Conservation (phyloP, 2,329 filamentous ascomycete genomes). For the Exophiala mesophila region DNA sequence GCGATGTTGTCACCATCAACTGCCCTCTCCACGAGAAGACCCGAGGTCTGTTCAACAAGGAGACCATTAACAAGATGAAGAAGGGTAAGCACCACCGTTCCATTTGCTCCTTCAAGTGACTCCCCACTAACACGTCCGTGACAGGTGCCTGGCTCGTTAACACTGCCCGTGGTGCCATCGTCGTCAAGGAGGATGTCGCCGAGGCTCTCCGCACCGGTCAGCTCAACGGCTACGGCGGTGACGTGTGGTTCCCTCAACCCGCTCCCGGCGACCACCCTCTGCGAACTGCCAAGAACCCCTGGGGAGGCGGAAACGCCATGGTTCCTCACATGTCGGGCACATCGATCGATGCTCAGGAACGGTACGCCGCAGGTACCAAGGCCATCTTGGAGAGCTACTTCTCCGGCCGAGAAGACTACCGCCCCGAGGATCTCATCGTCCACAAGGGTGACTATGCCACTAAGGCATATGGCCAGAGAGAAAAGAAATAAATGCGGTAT, state of each 20-base stretch:
- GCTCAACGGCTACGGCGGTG: conserved; percentile 47
- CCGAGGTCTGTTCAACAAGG: conserved; percentile 94
- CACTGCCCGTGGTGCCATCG: conserved; percentile 96
- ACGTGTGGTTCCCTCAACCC: conserved; percentile 90
- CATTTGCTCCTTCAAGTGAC: conserved; percentile 5
- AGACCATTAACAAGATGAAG: conserved; percentile 99
- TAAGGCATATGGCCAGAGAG: conserved; percentile 79
- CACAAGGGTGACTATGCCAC: conserved; percentile 88
- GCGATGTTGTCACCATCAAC: conserved; percentile 98
- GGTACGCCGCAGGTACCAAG: conserved; percentile 85
- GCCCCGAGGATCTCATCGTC: conserved; percentile 85
- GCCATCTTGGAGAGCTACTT: conserved; percentile 88
- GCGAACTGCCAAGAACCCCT: conserved; percentile 87
- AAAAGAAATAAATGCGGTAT: conserved; percentile 16
- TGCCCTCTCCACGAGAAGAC: conserved; percentile 99
- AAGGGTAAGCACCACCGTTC: conserved; percentile 54
- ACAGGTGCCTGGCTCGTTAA: conserved; percentile 91
- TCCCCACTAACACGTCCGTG: conserved; percentile 9
- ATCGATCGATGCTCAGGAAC: conserved; percentile 94
- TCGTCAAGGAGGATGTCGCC: conserved; percentile 98
- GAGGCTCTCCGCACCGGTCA: conserved; percentile 88
- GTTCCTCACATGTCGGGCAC: conserved; percentile 98
- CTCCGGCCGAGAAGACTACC: conserved; percentile 80
- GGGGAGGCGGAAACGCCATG: conserved; percentile 97
- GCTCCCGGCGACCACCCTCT: conserved; percentile 89